Evolutionary conservation across 768 basidiomycete genomes (phyloP).

Genomic region (Pleurotus sapidus): DNA sequence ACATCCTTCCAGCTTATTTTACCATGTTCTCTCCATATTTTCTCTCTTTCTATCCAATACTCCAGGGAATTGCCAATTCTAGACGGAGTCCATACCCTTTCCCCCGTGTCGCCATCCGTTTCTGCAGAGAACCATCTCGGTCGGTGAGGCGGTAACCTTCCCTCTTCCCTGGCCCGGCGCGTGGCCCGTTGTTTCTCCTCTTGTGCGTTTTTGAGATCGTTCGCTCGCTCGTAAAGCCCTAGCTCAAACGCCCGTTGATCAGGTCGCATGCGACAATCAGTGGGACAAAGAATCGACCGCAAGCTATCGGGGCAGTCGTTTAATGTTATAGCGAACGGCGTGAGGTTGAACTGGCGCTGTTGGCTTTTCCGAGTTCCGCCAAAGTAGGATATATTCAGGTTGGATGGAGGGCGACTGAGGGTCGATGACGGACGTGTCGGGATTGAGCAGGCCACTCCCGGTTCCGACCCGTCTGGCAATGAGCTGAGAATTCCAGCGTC

Average conservation of each 20-base stretch:
- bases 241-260: slow-evolving; percentile 95
- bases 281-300: slow-evolving; percentile 73
- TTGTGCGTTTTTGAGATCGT: slow-evolving; percentile 72
- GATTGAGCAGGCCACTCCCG: slow-evolving; percentile 59
- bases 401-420: slow-evolving; percentile 40
- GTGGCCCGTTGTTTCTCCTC: slow-evolving; percentile 83
- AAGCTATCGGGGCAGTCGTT: slow-evolving; percentile 82
- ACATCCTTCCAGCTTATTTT: slow-evolving; percentile 60
- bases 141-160: slow-evolving; percentile 63
- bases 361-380: slow-evolving; percentile 88
- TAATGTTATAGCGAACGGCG: slow-evolving; percentile 89
- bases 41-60: slow-evolving; percentile 84
- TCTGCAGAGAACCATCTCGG: slow-evolving; percentile 87
- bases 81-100: slow-evolving; percentile 81
- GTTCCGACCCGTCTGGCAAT: slow-evolving; percentile 75
- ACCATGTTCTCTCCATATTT: slow-evolving; percentile 45
- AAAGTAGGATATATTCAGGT: slow-evolving; percentile 80
- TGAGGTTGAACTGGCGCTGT: slow-evolving; percentile 89
- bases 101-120: slow-evolving; percentile 86
- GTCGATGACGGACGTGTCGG: slow-evolving; percentile 60
- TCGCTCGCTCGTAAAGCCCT: slow-evolving; percentile 82
- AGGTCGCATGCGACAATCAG: slow-evolving; percentile 89
- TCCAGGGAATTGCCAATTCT: slow-evolving; percentile 51
- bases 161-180: slow-evolving; percentile 72
- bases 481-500: slow-evolving; percentile 93